Percentiles rank a stretch among this genome's conserved stretches.
phyloP scores from a whole-genome alignment of 768 basidiomycete genomes.

The Xanthoconium purpureum region DNA sequence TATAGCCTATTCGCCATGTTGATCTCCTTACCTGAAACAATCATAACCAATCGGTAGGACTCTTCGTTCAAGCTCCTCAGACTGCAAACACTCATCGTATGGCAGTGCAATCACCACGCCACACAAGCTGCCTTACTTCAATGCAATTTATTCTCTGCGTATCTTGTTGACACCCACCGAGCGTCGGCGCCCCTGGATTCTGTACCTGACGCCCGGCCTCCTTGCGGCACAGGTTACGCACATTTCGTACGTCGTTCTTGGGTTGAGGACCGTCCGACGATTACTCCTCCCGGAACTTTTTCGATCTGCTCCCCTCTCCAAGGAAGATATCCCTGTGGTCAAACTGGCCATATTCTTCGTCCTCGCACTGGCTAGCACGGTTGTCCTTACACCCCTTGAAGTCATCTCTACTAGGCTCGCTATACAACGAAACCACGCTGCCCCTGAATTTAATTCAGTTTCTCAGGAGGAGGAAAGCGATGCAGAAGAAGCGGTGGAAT shows the following conservation, averaged over 20 bases:
- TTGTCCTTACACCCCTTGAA: slow-evolving; percentile 70
- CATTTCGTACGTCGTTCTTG: slow-evolving; percentile 43
- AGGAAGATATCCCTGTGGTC: slow-evolving; percentile 44
- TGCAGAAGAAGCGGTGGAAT: slow-evolving; percentile 57
- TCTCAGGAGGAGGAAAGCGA: slow-evolving; percentile 71
- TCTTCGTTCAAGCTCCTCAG: not conserved
- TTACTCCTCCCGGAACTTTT: slow-evolving; percentile 57
- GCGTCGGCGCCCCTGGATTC: slow-evolving; percentile 70
- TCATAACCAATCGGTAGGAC: slow-evolving; percentile 73
- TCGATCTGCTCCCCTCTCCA: slow-evolving; percentile 31
- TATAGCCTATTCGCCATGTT: slow-evolving; percentile 68
- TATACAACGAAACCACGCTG: slow-evolving; percentile 81
- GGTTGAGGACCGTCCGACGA: slow-evolving; percentile 42
- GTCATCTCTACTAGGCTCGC: slow-evolving; percentile 76
- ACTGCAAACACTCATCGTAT: not conserved
- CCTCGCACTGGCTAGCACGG: slow-evolving; percentile 54
- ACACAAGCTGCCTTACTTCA: slow-evolving; percentile 65
- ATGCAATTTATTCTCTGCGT: slow-evolving; percentile 56
- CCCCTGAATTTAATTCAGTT: slow-evolving; percentile 70
- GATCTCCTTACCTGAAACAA: slow-evolving; percentile 62
- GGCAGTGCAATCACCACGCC: slow-evolving; percentile 80
- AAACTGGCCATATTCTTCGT: slow-evolving; percentile 55
- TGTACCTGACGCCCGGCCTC: slow-evolving; percentile 76
- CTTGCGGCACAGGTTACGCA: slow-evolving; percentile 43
- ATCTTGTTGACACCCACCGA: slow-evolving; percentile 80